Conservation (phyloP, 2,329 filamentous ascomycete genomes). For the Alternaria atra region DNA sequence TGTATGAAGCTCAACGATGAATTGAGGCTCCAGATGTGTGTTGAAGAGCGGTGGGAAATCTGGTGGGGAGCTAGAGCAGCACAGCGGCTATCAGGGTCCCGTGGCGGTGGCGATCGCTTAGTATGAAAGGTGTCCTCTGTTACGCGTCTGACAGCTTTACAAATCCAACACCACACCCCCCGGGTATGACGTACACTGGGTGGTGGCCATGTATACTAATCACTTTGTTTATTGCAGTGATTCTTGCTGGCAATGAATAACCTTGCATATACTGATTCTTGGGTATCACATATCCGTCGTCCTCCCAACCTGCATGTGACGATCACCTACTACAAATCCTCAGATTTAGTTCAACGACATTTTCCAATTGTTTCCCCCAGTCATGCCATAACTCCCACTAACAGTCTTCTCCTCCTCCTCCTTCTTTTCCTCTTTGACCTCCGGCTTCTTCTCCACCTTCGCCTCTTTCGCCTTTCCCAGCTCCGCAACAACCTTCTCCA, state of each 20-base stretch:
- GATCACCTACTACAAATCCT: not conserved
- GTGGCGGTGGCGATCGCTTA: conserved; percentile 38
- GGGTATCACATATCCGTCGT: not conserved
- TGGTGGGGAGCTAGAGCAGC: conserved; percentile 25
- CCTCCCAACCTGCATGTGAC: not conserved
- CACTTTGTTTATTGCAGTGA: not conserved
- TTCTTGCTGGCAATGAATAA: not conserved
- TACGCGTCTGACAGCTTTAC: conserved; percentile 29
- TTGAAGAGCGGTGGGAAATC: conserved; percentile 23
- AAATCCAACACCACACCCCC: conserved; percentile 27
- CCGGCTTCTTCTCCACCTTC: conserved; percentile 15
- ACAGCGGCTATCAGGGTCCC: conserved; percentile 24
- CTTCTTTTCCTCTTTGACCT: conserved; percentile 7
- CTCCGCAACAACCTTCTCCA: conserved; percentile 32
- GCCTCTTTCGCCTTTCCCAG: conserved; percentile 13
- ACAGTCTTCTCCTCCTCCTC: conserved; percentile 40
- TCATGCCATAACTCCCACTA: conserved; percentile 48
- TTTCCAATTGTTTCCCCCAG: conserved; percentile 39
- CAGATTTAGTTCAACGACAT: conserved; percentile 32
- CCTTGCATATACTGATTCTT: not conserved
- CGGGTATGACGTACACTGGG: conserved; percentile 3
- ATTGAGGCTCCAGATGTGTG: conserved; percentile 29
- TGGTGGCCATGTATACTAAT: not conserved
- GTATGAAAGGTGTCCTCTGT: conserved; percentile 44
- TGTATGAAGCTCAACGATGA: conserved; percentile 27